These are phyloP conservation scores for Eucalyptus paniculata DNA, from an alignment of 345 rosid species.

Conservation along the genomic window DNA sequence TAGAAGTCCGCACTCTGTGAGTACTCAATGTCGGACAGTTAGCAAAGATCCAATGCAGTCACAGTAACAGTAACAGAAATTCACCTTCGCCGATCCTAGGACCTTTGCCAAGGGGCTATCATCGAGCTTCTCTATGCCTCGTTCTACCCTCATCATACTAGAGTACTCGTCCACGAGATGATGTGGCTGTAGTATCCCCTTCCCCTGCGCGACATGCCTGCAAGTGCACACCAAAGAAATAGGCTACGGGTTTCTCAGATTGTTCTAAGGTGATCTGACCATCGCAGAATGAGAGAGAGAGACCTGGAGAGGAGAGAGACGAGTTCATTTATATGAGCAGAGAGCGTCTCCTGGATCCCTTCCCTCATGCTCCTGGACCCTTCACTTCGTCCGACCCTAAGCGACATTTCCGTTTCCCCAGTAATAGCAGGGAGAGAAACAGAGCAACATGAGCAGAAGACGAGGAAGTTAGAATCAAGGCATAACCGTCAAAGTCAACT, in stretches of 20 bases:
- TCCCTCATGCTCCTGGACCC: no score
- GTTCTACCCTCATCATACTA: conserved; percentile 13
- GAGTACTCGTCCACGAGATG: conserved; percentile 27
- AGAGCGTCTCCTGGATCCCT: conserved; percentile 22
- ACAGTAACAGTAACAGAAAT: neutral
- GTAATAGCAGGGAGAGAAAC: no score
- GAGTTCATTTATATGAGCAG: conserved; percentile 33
- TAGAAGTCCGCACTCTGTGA: neutral
- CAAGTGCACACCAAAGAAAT: neutral
- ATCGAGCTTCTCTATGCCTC: conserved; percentile 20
- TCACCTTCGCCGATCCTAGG: conserved; percentile 32
- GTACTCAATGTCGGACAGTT: neutral
- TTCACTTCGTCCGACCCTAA: no score
- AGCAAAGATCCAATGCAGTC: neutral
- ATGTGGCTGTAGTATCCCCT: conserved; percentile 43
- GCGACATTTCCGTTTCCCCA: no score
- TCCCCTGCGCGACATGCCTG: conserved; percentile 35
- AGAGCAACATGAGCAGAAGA: no score
- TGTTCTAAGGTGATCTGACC: neutral
- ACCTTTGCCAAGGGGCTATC: conserved; percentile 26
- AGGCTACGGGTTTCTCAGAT: neutral
- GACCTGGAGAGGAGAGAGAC: conserved; percentile 31
- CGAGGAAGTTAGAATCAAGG: no score
- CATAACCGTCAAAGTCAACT: no score
- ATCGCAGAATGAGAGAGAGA: neutral